Evolutionary conservation across 805 yeast species (phyloP).

Genomic region (Starmerella floricola): DNA sequence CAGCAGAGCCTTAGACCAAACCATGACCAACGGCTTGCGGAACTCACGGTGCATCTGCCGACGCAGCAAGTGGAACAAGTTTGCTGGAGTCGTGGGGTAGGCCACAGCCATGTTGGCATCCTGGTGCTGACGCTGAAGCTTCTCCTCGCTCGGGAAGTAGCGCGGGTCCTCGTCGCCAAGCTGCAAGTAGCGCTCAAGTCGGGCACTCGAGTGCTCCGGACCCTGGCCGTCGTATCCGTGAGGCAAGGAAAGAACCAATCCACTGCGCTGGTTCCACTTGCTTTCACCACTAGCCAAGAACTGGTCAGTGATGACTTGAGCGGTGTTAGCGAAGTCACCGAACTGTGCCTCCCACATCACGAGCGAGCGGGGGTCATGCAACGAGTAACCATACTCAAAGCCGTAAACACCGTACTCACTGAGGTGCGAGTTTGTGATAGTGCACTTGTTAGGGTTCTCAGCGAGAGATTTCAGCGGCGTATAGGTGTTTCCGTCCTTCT

Average conservation of each 20-base stretch:
- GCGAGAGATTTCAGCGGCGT: conserved; percentile 74
- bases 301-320: conserved; percentile 95
- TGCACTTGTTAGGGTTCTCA: conserved; percentile 74
- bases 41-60: conserved; percentile 99
- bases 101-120: conserved; percentile 97
- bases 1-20: conserved; percentile 86
- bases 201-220: conserved; percentile 97
- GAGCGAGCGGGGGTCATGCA: conserved; percentile 92
- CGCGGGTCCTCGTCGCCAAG: conserved; percentile 93
- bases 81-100: conserved; percentile 96
- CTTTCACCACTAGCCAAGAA: conserved; percentile 93
- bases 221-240: conserved; percentile 99
- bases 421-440: conserved; percentile 84
- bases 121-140: conserved; percentile 94
- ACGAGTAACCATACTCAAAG: conserved; percentile 96
- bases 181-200: conserved; percentile 93
- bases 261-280: conserved; percentile 98
- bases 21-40: conserved; percentile 65
- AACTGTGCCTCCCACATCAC: conserved; percentile 99
- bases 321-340: conserved; percentile 99
- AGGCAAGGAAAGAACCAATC: conserved; percentile 86
- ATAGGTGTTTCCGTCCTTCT: conserved; percentile 66
- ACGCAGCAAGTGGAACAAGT: conserved; percentile 89
- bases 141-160: conserved; percentile 77
- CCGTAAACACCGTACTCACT: conserved; percentile 99